Evolutionary conservation across 768 basidiomycete genomes (phyloP).

Genomic region (Amanita fuliginea): DNA sequence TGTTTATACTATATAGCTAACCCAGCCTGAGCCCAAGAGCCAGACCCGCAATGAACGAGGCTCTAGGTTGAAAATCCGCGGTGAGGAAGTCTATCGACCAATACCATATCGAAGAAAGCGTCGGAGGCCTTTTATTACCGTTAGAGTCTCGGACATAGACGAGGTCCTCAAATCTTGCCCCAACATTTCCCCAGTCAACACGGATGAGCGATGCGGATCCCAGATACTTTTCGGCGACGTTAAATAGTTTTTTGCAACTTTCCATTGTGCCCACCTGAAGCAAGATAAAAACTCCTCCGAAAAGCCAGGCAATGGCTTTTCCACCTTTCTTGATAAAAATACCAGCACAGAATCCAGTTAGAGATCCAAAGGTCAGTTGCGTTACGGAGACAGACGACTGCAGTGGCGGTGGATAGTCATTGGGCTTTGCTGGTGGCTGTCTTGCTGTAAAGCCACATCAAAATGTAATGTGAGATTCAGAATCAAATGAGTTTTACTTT

Average conservation of each 20-base stretch:
- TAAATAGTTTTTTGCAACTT: neutral
- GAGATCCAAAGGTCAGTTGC: constrained; percentile 83
- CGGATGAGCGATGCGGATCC: constrained; percentile 59
- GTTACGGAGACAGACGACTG: constrained; percentile 67
- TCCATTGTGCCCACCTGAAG: constrained; percentile 54
- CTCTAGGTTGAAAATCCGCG: constrained; percentile 86
- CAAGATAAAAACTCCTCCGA: constrained; percentile 88
- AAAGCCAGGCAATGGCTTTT: constrained; percentile 66
- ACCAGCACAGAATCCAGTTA: constrained; percentile 81
- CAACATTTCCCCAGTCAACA: constrained; percentile 71
- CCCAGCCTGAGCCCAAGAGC: constrained; percentile 75
- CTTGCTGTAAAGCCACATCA: neutral
- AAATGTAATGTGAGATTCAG: neutral
- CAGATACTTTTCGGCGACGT: constrained; percentile 49
- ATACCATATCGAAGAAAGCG: constrained; percentile 49
- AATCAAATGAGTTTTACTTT: neutral
- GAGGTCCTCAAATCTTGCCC: constrained; percentile 55
- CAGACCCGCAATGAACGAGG: constrained; percentile 80
- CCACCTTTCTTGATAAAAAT: constrained; percentile 95
- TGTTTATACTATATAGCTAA: constrained; percentile 27
- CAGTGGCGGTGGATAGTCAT: constrained; percentile 41
- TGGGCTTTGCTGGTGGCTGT: neutral
- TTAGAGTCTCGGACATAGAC: constrained; percentile 56
- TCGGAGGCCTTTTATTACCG: constrained; percentile 50
- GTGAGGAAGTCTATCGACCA: constrained; percentile 75